phyloP scores from a whole-genome alignment of 495 filamentous ascomycete species.

The Beverwykella pulmonaria region DNA sequence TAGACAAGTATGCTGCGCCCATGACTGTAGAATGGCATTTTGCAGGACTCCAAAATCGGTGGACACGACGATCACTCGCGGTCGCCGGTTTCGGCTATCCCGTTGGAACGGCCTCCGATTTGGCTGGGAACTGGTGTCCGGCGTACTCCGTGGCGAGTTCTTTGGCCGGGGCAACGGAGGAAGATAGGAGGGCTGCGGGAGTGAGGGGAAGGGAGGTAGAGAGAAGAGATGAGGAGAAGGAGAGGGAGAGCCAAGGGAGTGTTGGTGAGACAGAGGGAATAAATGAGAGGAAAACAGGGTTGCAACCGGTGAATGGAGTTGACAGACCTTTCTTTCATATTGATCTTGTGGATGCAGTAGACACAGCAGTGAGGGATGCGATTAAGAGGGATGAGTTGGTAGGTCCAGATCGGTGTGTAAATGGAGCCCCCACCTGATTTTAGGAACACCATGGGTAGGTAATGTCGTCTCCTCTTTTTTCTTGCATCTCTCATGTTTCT shows the following conservation, averaged over 20 bases:
- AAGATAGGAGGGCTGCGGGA: background rate
- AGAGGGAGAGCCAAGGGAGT: background rate
- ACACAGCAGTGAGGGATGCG: conserved; percentile 16
- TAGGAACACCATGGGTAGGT: background rate
- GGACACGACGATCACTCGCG: conserved; percentile 14
- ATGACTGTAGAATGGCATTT: conserved; percentile 23
- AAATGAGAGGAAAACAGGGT: background rate
- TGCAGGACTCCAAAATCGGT: conserved; percentile 15
- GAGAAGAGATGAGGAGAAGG: conserved; percentile 16
- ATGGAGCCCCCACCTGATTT: too few relatives aligned
- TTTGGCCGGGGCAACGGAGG: conserved; percentile 19
- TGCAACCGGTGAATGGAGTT: conserved; percentile 17
- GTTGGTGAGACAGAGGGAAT: background rate
- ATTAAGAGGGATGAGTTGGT: conserved; percentile 13
- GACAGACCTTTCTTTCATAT: conserved; percentile 27
- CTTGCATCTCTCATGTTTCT: too few relatives aligned
- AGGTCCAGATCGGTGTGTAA: background rate
- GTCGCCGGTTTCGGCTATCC: conserved; percentile 19
- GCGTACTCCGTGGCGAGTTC: conserved; percentile 18
- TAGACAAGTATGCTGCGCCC: conserved; percentile 15
- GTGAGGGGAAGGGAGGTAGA: background rate
- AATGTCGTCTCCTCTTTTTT: too few relatives aligned
- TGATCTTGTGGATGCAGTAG: conserved; percentile 24
- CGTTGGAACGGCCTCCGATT: background rate
- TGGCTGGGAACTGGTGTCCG: conserved; percentile 19